Percentiles rank a stretch among this genome's conserved stretches.
These are phyloP conservation scores for Penicillium sp. DNA, from an alignment of 2,329 filamentous ascomycete species.

Conservation along the genomic window DNA sequence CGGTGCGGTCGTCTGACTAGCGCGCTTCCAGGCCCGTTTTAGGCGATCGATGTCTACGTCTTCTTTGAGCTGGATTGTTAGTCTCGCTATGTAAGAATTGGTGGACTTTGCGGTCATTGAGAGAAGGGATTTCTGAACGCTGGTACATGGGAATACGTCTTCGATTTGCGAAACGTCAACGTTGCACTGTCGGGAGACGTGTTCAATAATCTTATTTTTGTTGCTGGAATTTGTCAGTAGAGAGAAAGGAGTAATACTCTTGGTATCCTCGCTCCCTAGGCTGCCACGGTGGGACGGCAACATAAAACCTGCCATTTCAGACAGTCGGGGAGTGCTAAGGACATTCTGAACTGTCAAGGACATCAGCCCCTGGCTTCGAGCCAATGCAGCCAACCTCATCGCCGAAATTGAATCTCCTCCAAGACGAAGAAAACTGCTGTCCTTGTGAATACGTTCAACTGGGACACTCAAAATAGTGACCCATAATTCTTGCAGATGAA, in stretches of 20 bases:
- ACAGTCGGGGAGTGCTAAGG: background rate
- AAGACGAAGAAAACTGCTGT: background rate
- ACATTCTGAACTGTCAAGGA: background rate
- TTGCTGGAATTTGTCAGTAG: background rate
- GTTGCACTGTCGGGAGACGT: background rate
- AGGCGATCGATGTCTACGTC: conserved; percentile 30
- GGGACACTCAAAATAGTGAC: background rate
- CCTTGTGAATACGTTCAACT: background rate
- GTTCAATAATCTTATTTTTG: background rate
- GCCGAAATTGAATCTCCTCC: conserved; percentile 7
- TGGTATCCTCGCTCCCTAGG: background rate
- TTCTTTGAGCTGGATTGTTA: background rate
- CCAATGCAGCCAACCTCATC: conserved; percentile 1
- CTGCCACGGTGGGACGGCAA: background rate
- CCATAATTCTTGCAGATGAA: conserved; percentile 2
- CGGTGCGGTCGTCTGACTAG: background rate
- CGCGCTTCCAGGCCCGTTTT: conserved; percentile 20
- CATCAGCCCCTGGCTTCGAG: background rate
- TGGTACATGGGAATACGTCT: conserved; percentile 41
- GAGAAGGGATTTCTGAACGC: conserved; percentile 41
- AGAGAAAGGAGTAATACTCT: background rate
- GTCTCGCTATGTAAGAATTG: conserved; percentile 37
- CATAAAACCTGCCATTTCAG: conserved; percentile 3
- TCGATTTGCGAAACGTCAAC: conserved; percentile 21
- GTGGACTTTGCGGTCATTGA: conserved; percentile 42